Evolutionary conservation across 805 yeast genomes (phyloP).

Genomic region (Alloascoidea hylecoeti): DNA sequence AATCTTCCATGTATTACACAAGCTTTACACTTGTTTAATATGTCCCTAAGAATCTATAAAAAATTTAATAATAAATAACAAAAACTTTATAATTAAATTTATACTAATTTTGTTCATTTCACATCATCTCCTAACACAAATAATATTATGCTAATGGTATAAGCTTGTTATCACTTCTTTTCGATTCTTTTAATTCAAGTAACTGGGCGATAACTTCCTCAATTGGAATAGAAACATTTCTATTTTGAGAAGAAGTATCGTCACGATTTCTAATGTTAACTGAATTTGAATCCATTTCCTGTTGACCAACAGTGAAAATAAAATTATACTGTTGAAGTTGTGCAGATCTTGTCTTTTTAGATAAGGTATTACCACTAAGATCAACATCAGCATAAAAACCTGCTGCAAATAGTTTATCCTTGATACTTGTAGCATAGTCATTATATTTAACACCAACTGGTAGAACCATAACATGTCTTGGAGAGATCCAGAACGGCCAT

Average conservation of each 20-base stretch:
- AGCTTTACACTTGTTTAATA: too few species aligned
- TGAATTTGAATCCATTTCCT: constrained; percentile 63
- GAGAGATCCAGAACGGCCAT: constrained; percentile 99
- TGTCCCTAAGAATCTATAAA: too few species aligned
- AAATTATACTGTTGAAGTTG: constrained; percentile 91
- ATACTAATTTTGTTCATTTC: too few species aligned
- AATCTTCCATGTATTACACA: too few species aligned
- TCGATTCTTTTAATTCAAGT: constrained; percentile 50
- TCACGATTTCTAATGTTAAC: constrained; percentile 97
- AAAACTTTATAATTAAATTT: too few species aligned
- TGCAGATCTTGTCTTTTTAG: constrained; percentile 96
- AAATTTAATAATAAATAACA: too few species aligned
- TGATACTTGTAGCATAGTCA: constrained; percentile 79
- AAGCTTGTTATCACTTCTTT: constrained; percentile 56
- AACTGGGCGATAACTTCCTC: constrained; percentile 62
- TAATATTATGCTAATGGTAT: constrained; percentile 2
- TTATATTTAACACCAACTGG: constrained; percentile 93
- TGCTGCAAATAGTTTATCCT: constrained; percentile 46
- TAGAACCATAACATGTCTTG: constrained; percentile 91
- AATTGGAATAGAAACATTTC: constrained; percentile 63
- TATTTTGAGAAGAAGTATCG: constrained; percentile 82
- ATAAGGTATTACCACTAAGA: constrained; percentile 87
- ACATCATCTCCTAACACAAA: too few species aligned
- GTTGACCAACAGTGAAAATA: constrained; percentile 94
- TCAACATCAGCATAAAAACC: constrained; percentile 92